Conservation (phyloP, 495 filamentous ascomycete species). For the Daldinia bambusicola region DNA sequence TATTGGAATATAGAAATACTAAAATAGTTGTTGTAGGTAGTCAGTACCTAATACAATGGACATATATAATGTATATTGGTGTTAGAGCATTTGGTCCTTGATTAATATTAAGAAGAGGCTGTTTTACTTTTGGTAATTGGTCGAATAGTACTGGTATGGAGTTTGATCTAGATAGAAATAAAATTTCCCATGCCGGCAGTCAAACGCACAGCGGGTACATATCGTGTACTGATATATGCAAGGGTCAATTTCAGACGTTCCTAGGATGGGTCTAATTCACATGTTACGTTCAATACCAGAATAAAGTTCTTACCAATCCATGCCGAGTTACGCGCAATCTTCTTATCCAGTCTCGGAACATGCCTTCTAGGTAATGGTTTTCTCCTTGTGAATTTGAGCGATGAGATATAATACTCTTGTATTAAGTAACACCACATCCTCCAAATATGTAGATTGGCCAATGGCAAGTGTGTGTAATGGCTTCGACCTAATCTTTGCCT, state of each 20-base stretch:
- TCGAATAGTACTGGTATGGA: neutral
- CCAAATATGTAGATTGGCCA: neutral
- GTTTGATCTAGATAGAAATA: neutral
- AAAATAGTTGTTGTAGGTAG: neutral
- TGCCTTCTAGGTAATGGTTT: too few relatives aligned
- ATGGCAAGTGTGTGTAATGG: neutral
- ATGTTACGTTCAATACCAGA: neutral
- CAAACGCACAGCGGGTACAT: neutral
- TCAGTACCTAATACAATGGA: neutral
- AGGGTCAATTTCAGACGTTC: conserved; percentile 6
- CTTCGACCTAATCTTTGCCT: neutral
- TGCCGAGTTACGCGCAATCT: neutral
- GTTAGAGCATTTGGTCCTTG: neutral
- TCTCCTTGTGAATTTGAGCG: neutral
- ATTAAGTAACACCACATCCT: neutral
- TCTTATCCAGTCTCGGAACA: neutral
- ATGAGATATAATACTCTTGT: neutral
- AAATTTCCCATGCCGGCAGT: neutral
- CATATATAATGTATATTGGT: neutral
- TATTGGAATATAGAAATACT: neutral
- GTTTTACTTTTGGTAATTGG: neutral
- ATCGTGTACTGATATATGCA: neutral
- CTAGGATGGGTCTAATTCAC: neutral
- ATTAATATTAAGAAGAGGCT: neutral
- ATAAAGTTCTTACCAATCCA: conserved; percentile 4